A percentile compares a stretch with the other conserved stretches of the same genome.
phyloP scores from a whole-genome alignment of 2,329 filamentous ascomycete species.

The Colletotrichum ledebouriae region DNA sequence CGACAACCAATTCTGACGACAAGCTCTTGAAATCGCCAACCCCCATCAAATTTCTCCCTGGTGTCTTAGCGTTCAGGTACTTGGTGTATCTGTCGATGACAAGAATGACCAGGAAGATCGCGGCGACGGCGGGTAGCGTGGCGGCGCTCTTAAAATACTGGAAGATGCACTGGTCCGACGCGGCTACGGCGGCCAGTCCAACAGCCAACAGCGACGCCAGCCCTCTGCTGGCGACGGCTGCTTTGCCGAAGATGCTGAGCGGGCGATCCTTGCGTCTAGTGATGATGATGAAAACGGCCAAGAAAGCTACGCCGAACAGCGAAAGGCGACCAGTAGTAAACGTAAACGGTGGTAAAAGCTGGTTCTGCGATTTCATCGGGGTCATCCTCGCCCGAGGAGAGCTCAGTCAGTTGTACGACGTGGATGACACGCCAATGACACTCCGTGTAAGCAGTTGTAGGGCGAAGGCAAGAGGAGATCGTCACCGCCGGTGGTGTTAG shows the following conservation, averaged over 20 bases:
- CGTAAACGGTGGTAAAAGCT: no score
- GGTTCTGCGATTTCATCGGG: no score
- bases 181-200: constrained; percentile 29
- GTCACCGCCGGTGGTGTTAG: no score
- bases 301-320: no score
- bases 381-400: no score
- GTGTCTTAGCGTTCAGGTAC: constrained; percentile 32
- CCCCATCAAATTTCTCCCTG: constrained; percentile 35
- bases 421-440: no score
- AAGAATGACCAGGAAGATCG: constrained; percentile 25
- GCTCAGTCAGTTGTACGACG: no score
- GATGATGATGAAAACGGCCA: no score
- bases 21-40: constrained; percentile 27
- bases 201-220: constrained; percentile 22
- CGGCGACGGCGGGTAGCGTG: constrained; percentile 33
- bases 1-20: not conserved
- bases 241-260: not conserved
- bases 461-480: no score
- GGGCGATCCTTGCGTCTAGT: no score
- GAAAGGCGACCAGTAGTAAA: no score
- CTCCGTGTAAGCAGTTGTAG: no score
- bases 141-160: constrained; percentile 30
- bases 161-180: constrained; percentile 28
- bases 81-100: constrained; percentile 36
- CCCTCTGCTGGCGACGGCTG: constrained; percentile 14